Evolutionary conservation across 129 eudicot species (phyloP).

Genomic region (Gnaphalium uliginosum): DNA sequence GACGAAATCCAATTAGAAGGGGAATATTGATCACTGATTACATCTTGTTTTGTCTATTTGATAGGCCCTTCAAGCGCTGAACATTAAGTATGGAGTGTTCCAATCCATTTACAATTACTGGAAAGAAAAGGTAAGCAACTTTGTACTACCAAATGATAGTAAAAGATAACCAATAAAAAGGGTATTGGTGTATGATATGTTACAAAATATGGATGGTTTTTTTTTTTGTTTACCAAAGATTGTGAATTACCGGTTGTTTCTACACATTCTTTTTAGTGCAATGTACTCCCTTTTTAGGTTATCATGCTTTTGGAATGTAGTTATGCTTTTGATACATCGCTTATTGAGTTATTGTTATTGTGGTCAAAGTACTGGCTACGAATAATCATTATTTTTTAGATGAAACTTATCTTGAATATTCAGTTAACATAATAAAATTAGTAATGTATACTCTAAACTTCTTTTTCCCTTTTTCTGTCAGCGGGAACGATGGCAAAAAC

Average conservation of each 20-base stretch:
- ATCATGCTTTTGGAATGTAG: not conserved
- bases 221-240: not conserved
- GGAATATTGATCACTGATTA: not conserved
- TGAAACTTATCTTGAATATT: constrained; percentile 11
- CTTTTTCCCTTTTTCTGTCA: constrained; percentile 30
- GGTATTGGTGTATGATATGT: not conserved
- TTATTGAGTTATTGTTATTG: not conserved
- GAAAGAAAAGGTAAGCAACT: constrained; percentile 75
- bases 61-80: constrained; percentile 80
- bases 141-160: not conserved
- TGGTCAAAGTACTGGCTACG: constrained; percentile 2
- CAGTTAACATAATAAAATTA: constrained; percentile 10
- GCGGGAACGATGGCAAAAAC: constrained; percentile 93
- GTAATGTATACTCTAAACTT: constrained; percentile 3
- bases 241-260: not conserved
- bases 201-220: not conserved
- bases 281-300: not conserved
- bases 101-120: constrained; percentile 74
- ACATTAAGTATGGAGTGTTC: constrained; percentile 69
- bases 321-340: not conserved
- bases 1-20: not conserved
- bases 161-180: not conserved
- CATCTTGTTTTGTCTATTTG: constrained; percentile 19
- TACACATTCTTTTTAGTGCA: too few species aligned
- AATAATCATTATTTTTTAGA: not conserved